Conservation (phyloP, 108 stramenopile species). For the Pseudonitzschia multiseries region DNA sequence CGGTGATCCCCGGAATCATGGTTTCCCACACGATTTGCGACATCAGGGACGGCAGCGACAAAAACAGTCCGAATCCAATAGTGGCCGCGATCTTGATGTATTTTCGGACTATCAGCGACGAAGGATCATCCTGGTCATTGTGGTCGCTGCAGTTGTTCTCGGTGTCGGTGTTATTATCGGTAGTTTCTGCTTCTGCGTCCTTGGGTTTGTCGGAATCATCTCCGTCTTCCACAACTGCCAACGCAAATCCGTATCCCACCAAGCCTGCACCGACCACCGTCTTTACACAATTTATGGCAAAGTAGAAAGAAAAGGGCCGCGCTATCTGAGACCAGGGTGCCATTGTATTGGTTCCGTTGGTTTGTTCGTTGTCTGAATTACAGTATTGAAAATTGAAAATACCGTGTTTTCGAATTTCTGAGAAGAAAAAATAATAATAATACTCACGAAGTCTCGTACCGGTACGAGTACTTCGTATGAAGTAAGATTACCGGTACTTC, state of each 20-base stretch:
- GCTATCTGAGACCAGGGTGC: constrained; percentile 13
- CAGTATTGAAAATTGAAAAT: too few species aligned
- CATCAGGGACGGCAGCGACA: constrained; percentile 3
- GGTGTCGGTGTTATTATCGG: not conserved
- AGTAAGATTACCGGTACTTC: too few species aligned
- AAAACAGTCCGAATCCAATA: constrained; percentile 6
- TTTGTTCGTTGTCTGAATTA: not conserved
- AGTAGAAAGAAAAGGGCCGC: constrained; percentile 5
- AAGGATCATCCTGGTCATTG: not conserved
- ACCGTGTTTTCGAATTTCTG: too few species aligned
- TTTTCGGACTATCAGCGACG: not conserved
- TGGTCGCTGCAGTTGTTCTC: not conserved
- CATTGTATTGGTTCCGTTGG: not conserved
- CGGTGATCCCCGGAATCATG: constrained; percentile 12
- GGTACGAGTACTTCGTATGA: too few species aligned
- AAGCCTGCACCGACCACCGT: constrained; percentile 3
- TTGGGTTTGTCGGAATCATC: not conserved
- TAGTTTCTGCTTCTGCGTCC: not conserved
- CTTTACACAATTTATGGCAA: not conserved
- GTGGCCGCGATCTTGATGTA: not conserved
- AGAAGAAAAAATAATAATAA: too few species aligned
- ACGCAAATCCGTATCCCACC: constrained; percentile 12
- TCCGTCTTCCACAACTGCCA: not conserved
- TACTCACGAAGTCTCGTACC: too few species aligned
- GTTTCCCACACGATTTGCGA: constrained; percentile 18